phyloP scores from a whole-genome alignment of 306 rosid genomes.

The Fragaria iinumae region DNA sequence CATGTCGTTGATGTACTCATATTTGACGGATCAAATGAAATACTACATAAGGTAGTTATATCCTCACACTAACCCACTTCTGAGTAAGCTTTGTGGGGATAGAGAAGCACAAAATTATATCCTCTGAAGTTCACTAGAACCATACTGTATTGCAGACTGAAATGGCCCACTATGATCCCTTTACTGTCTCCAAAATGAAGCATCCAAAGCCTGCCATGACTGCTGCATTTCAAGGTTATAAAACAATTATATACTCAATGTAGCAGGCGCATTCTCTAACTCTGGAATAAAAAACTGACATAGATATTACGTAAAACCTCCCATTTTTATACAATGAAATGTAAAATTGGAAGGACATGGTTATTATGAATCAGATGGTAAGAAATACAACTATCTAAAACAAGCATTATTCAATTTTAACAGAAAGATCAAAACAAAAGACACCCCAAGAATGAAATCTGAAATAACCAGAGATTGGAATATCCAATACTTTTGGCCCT shows the following conservation, averaged over 20 bases:
- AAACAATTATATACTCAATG: neutral
- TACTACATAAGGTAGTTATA: slow-evolving; percentile 15
- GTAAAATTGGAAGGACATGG: neutral
- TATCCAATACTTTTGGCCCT: neutral
- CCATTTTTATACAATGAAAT: neutral
- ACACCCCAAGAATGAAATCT: neutral
- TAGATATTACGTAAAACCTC: slow-evolving; percentile 8
- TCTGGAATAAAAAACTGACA: slow-evolving; percentile 18
- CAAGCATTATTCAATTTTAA: neutral
- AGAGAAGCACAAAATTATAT: slow-evolving; percentile 26
- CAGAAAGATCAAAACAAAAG: neutral
- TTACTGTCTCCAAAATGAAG: slow-evolving; percentile 34
- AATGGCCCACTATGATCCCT: slow-evolving; percentile 25
- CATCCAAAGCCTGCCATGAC: slow-evolving; percentile 55
- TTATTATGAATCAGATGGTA: neutral
- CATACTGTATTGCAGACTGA: slow-evolving; percentile 36
- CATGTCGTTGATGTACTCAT: slow-evolving; percentile 60
- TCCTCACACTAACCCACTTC: slow-evolving; percentile 52
- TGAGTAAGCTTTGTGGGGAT: slow-evolving; percentile 29
- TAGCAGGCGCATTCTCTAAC: slow-evolving; percentile 8
- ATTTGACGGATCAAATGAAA: slow-evolving; percentile 28
- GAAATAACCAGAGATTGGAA: slow-evolving; percentile 9
- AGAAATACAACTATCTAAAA: slow-evolving; percentile 4
- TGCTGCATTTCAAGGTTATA: slow-evolving; percentile 31
- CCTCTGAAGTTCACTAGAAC: slow-evolving; percentile 37